phyloP scores from a whole-genome alignment of 202 grass and related monocot genomes.

The Setaria italica region DNA sequence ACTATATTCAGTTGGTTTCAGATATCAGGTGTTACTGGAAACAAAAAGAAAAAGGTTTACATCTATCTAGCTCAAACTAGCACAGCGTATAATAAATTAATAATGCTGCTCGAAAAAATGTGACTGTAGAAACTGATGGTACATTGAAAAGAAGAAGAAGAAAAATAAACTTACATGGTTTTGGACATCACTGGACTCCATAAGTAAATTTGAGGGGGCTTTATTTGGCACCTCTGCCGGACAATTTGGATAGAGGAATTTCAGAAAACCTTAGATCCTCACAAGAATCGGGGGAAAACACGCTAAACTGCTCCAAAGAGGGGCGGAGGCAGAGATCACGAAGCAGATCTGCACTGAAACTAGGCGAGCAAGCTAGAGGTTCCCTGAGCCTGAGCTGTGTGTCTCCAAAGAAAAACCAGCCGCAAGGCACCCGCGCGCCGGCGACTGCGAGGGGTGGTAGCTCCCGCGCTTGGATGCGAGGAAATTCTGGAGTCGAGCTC shows the following conservation, averaged over 20 bases:
- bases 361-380: not conserved
- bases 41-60: too few species aligned
- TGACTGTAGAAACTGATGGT: not conserved
- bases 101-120: too few species aligned
- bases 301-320: too few species aligned
- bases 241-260: not conserved
- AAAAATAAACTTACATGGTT: too few species aligned
- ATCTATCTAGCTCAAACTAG: too few species aligned
- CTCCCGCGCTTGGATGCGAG: too few species aligned
- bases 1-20: not conserved
- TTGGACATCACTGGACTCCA: not conserved
- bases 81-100: not conserved
- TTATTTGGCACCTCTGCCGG: not conserved
- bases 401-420: not conserved
- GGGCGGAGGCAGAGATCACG: too few species aligned
- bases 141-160: not conserved
- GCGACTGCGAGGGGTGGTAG: not conserved
- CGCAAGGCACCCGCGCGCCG: too few species aligned
- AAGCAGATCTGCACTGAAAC: not conserved
- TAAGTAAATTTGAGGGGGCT: not conserved
- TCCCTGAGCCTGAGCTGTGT: not conserved
- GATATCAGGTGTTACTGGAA: not conserved
- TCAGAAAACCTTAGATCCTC: not conserved
- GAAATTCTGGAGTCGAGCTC: too few species aligned
- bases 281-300: not conserved